Conservation (phyloP, 2,329 filamentous ascomycete species). For the Colletotrichum agaves region DNA sequence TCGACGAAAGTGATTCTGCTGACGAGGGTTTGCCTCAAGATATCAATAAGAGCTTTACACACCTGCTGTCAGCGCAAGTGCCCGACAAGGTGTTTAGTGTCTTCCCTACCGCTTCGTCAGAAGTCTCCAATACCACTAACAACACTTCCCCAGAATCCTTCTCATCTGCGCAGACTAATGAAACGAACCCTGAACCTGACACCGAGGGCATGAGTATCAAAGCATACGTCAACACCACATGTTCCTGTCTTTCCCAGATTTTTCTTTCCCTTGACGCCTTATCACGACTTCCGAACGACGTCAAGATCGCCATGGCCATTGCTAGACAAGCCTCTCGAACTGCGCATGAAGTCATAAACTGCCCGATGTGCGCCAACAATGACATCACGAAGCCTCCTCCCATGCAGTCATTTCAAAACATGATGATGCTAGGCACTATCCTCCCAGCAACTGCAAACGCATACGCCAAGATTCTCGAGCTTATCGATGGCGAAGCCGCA, state of each 20-base stretch:
- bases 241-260: conserved; percentile 61
- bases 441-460: conserved; percentile 68
- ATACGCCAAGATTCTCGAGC: conserved; percentile 64
- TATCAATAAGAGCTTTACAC: conserved; percentile 37
- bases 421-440: conserved; percentile 68
- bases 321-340: conserved; percentile 59
- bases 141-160: conserved; percentile 18
- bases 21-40: conserved; percentile 45
- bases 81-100: conserved; percentile 1
- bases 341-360: conserved; percentile 64
- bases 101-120: conserved; percentile 21
- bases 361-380: conserved; percentile 58
- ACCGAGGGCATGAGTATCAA: not conserved
- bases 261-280: conserved; percentile 63
- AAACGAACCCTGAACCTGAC: not conserved
- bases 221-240: conserved; percentile 44
- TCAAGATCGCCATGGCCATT: conserved; percentile 58
- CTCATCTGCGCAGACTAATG: not conserved
- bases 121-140: conserved; percentile 18
- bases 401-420: conserved; percentile 65
- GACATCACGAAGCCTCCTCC: conserved; percentile 50
- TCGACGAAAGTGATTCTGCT: conserved; percentile 45
- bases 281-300: conserved; percentile 56
- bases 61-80: conserved; percentile 29
- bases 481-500: conserved; percentile 64